phyloP scores from a whole-genome alignment of 202 grass and related monocot species.

The Dendrocalamus latiflorus region DNA sequence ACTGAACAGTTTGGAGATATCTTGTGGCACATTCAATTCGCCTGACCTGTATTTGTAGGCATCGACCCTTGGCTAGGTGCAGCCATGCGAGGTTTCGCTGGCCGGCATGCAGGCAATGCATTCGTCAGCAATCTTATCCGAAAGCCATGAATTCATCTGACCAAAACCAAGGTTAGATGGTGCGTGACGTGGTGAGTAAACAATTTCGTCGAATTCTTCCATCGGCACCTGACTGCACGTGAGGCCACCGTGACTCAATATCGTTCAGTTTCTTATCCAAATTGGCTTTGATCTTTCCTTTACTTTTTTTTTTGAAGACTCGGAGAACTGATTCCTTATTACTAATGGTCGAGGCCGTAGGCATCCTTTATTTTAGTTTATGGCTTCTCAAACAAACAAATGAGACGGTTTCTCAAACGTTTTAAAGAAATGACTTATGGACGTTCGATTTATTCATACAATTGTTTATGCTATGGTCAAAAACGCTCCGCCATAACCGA shows the following conservation, averaged over 20 bases:
- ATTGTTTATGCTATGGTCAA: too few species aligned
- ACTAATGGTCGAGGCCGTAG: neutral
- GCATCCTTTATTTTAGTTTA: too few species aligned
- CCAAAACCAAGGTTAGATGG: neutral
- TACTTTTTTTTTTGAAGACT: neutral
- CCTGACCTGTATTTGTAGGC: neutral
- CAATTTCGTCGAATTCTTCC: neutral
- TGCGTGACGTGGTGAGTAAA: neutral
- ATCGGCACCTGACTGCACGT: neutral
- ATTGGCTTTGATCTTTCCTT: neutral
- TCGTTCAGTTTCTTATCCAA: neutral
- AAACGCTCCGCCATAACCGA: too few species aligned
- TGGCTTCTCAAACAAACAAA: too few species aligned
- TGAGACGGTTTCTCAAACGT: rapidly evolving
- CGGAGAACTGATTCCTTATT: neutral
- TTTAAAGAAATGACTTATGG: too few species aligned
- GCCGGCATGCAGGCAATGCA: neutral
- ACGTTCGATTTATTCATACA: too few species aligned
- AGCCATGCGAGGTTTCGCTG: neutral
- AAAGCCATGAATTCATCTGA: neutral
- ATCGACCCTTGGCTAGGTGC: neutral
- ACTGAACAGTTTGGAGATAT: neutral
- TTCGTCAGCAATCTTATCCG: slow-evolving; percentile 14
- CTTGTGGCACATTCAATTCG: neutral
- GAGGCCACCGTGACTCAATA: neutral